A percentile compares a stretch with the other conserved stretches of the same genome.
Evolutionary conservation across 768 basidiomycete genomes (phyloP).

Genomic region (Panaeolus papilionaceus): DNA sequence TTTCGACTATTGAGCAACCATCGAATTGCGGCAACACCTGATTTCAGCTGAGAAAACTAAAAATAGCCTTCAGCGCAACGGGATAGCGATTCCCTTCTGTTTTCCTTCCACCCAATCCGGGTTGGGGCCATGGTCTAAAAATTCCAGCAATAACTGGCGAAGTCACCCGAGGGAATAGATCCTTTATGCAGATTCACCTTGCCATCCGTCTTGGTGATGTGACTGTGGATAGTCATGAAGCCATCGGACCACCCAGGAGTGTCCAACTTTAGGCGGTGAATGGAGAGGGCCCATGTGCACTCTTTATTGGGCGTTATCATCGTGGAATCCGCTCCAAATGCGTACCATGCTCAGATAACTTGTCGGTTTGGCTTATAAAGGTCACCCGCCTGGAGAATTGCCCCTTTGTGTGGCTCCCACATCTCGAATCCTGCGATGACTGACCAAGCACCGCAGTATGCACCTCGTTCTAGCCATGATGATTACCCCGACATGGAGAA

Average conservation of each 20-base stretch:
- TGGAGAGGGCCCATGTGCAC: background rate
- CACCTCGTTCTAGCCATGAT: conserved; percentile 23
- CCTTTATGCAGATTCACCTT: background rate
- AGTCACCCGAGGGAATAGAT: conserved; percentile 2
- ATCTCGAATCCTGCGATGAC: conserved; percentile 30
- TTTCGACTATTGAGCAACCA: background rate
- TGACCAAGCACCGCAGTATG: conserved; percentile 33
- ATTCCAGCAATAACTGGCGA: background rate
- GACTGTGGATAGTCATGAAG: background rate
- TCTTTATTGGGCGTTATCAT: conserved; percentile 21
- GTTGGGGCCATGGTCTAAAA: conserved; percentile 1
- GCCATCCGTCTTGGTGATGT: background rate
- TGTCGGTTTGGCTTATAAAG: conserved; percentile 30
- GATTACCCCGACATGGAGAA: conserved; percentile 34
- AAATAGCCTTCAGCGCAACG: background rate
- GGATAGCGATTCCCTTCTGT: background rate
- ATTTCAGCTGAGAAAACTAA: background rate
- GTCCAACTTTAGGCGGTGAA: conserved; percentile 7
- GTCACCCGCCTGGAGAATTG: background rate
- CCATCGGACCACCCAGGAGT: background rate
- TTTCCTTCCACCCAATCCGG: background rate
- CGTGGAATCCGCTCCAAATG: conserved; percentile 26
- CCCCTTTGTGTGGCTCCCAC: conserved; percentile 22
- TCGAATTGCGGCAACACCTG: background rate
- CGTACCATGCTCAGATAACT: conserved; percentile 16